phyloP scores from a whole-genome alignment of 1,284 basidiomycete species.

The Cystobasidium sp. region DNA sequence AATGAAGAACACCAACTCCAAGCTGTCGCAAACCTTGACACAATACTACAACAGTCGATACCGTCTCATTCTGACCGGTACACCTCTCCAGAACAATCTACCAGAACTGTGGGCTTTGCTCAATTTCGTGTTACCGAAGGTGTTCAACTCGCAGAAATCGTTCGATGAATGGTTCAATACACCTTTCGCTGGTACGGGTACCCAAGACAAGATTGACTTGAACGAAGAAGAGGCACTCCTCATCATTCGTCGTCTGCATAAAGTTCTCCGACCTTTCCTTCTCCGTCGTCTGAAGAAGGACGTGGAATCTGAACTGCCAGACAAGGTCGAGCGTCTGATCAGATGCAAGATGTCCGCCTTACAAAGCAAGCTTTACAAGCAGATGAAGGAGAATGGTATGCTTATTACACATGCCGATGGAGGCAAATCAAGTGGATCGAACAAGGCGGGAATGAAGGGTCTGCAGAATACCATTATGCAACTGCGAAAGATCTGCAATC shows the following conservation, averaged over 20 bases:
- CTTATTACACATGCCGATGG: constrained; percentile 59
- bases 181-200: constrained; percentile 96
- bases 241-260: constrained; percentile 96
- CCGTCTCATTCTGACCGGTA: constrained; percentile 95
- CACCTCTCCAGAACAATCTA: constrained; percentile 91
- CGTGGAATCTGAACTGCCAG: constrained; percentile 94
- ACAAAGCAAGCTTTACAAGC: constrained; percentile 93
- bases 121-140: constrained; percentile 96
- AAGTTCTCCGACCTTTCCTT: constrained; percentile 96
- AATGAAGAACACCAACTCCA: constrained; percentile 99
- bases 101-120: constrained; percentile 97
- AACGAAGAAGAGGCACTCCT: constrained; percentile 99
- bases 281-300: constrained; percentile 97
- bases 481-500: constrained; percentile 97
- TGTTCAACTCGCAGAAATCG: constrained; percentile 99
- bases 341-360: constrained; percentile 96
- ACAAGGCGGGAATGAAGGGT: constrained; percentile 56
- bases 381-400: constrained; percentile 97
- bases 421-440: constrained; percentile 54
- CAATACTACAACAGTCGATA: constrained; percentile 91
- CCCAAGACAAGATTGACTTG: constrained; percentile 95
- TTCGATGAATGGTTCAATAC: constrained; percentile 99
- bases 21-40: constrained; percentile 89
- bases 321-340: constrained; percentile 99
- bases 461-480: constrained; percentile 99